Conservation (phyloP, 495 filamentous ascomycete species). For the Aspergillus bridgeri region DNA sequence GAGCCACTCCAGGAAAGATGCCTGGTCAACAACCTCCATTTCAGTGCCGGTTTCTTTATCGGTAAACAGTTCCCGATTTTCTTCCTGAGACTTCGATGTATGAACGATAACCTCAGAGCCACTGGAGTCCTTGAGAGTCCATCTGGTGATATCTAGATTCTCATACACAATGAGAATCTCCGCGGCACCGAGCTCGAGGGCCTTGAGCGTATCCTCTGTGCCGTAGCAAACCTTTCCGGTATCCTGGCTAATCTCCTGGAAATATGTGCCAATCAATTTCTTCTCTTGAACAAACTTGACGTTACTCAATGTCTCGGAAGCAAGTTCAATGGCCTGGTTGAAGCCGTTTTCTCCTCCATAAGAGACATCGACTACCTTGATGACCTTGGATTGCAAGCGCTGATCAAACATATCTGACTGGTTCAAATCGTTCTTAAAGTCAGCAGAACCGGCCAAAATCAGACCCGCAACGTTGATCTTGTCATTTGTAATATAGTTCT, state of each 20-base stretch:
- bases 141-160: constrained; percentile 91
- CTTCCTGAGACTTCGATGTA: constrained; percentile 82
- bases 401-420: constrained; percentile 95
- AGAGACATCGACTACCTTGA: constrained; percentile 98
- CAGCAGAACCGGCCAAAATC: constrained; percentile 92
- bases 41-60: constrained; percentile 94
- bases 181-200: constrained; percentile 91
- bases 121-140: constrained; percentile 73
- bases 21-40: constrained; percentile 85
- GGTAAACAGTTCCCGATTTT: constrained; percentile 77
- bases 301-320: constrained; percentile 92
- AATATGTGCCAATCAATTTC: constrained; percentile 97
- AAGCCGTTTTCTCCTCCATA: constrained; percentile 99
- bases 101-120: constrained; percentile 73
- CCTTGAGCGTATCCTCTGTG: constrained; percentile 95
- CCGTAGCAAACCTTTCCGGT: constrained; percentile 95
- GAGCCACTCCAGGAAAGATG: constrained; percentile 96
- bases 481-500: constrained; percentile 97
- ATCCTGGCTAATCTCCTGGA: constrained; percentile 97
- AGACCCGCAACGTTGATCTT: constrained; percentile 96
- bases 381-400: constrained; percentile 88
- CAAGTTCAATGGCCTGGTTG: constrained; percentile 97
- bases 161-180: constrained; percentile 97
- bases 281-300: constrained; percentile 99
- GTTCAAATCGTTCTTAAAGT: constrained; percentile 99